phyloP scores from a whole-genome alignment of 2,329 filamentous ascomycete genomes.

The Aaosphaeria pasadenensis region DNA sequence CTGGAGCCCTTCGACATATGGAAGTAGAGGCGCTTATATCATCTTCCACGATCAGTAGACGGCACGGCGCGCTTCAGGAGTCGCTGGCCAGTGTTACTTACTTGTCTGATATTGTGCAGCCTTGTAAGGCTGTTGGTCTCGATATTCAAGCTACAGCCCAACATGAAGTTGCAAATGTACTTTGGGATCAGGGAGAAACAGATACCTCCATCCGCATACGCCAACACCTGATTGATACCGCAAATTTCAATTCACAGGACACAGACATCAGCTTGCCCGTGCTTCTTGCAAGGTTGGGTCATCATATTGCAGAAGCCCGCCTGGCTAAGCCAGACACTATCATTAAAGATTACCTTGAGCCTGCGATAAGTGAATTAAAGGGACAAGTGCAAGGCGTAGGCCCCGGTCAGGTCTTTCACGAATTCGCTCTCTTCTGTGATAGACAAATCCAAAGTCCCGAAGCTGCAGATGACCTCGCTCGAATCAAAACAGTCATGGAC shows the following conservation, averaged over 20 bases:
- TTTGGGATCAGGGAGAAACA: constrained; percentile 94
- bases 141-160: constrained; percentile 73
- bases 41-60: constrained; percentile 72
- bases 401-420: constrained; percentile 85
- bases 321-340: constrained; percentile 90
- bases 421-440: constrained; percentile 94
- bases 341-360: constrained; percentile 79
- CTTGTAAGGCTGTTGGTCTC: constrained; percentile 69
- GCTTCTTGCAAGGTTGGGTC: constrained; percentile 73
- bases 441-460: constrained; percentile 87
- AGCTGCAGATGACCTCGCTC: constrained; percentile 76
- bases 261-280: constrained; percentile 51
- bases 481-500: constrained; percentile 74
- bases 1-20: constrained; percentile 62
- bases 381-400: constrained; percentile 65
- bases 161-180: constrained; percentile 80
- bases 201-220: constrained; percentile 86
- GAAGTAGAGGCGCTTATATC: constrained; percentile 76
- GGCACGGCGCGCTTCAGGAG: constrained; percentile 79
- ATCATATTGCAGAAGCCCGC: constrained; percentile 84
- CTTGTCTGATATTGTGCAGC: constrained; percentile 71
- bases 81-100: constrained; percentile 82
- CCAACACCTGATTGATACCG: constrained; percentile 56
- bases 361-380: constrained; percentile 78
- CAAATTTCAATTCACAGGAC: constrained; percentile 28